A percentile compares a stretch with the other conserved stretches of the same genome.
These are phyloP conservation scores for Dioscorea alata DNA, from an alignment of 106 monocot genomes.

Conservation along the genomic window DNA sequence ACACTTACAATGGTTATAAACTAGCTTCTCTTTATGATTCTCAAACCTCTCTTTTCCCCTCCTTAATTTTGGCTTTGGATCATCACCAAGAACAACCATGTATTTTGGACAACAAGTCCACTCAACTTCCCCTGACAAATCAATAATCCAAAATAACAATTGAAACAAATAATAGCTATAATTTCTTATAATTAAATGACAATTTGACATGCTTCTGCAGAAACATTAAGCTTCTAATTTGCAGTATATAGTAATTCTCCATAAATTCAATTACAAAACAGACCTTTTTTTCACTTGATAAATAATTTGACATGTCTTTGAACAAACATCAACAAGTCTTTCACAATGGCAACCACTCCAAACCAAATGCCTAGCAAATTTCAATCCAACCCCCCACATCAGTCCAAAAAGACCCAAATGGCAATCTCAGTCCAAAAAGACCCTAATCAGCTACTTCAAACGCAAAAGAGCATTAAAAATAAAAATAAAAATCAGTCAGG, in stretches of 20 bases:
- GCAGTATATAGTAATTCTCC: neutral
- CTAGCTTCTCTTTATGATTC: constrained; percentile 13
- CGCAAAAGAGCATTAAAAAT: neutral
- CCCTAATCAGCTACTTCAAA: neutral
- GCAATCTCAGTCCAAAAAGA: neutral
- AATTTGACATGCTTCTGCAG: neutral
- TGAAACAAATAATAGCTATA: neutral
- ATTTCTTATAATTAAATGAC: neutral
- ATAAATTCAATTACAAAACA: neutral
- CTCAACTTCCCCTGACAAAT: constrained; percentile 27
- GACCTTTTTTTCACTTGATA: neutral
- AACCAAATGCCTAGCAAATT: constrained; percentile 51
- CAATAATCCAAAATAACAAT: neutral
- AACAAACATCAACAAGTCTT: neutral
- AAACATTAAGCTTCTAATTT: too few species aligned
- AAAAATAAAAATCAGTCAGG: neutral
- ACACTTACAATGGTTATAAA: constrained; percentile 78
- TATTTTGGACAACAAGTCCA: constrained; percentile 13
- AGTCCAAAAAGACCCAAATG: neutral
- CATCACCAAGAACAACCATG: constrained; percentile 77
- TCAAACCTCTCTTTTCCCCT: constrained; percentile 3
- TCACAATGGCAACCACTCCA: constrained; percentile 63
- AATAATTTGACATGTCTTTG: neutral
- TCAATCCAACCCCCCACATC: neutral
- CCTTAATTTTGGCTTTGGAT: constrained; percentile 51